Base-by-base conservation (phyloP, 306 rosid genomes). In the Morella rubra region DNA sequence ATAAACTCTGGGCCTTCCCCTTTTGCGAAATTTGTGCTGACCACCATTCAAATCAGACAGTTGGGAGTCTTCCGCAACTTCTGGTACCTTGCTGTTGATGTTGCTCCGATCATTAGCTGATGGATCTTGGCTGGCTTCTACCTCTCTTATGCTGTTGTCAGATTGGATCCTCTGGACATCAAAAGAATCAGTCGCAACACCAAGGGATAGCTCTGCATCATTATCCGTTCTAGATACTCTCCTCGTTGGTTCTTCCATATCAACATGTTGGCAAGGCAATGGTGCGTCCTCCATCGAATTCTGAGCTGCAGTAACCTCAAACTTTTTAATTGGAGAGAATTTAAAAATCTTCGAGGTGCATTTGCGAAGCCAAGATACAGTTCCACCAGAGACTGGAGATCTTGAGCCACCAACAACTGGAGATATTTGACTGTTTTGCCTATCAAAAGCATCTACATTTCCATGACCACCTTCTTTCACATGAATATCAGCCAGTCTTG, bases 261-360 rank as follows among this genome's bases (percentile, higher is more conserved):
- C 61, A 69, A 75, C 83, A 56, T 77, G 71, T 79, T 86, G 88
- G 53, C 41, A 68, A 27, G 78, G 74, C 15, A 69, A 77, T 42
- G 79, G 69, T 64, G 56, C 82, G 69, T 51, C 88, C 47, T 86
- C 86, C 75, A 83, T 65, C 83, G 76, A 75, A 85, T 84, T 77
- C 18, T 55, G 83, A 58, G 78, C 59, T 74, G 84, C 86, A 75
- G 84, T 84, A 73, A 86, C 80, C 74, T 86, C 90, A 0, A 67
- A 69, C 80, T 85, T 90, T 59, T 53, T 90, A 47, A 85, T 84
- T 0, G 98, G 96, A 37, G 98, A 92, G 69, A 90, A 74, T 58
- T 77, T 95, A 67, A 95, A 89, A 65, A 95, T 88, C 90, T 89
- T 94, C 19, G 98, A 77, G 56, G 97, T 92, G 85, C 98, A 92